These are phyloP conservation scores for Zopfia rhizophila DNA, from an alignment of 2,329 filamentous ascomycete species.

Conservation along the genomic window DNA sequence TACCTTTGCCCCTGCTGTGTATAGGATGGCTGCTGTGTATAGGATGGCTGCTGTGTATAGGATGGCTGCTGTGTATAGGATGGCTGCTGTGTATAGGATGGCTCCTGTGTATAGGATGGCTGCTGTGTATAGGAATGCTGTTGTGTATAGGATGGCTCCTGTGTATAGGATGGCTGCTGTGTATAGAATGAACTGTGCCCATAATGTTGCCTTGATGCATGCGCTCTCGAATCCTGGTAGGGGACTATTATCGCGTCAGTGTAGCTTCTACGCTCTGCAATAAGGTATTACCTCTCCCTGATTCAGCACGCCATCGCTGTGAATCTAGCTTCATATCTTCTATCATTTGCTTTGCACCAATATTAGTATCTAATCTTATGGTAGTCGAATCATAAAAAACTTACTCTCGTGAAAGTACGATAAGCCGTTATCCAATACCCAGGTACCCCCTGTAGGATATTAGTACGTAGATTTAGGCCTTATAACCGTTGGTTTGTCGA, in stretches of 20 bases:
- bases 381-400: conserved; percentile 16
- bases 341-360: conserved; percentile 49
- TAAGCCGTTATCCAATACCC: conserved; percentile 58
- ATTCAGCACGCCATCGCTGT: conserved; percentile 42
- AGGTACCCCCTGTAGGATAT: conserved; percentile 38
- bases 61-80: conserved; percentile 14
- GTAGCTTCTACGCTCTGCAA: conserved; percentile 35
- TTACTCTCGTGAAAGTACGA: conserved; percentile 54
- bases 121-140: conserved; percentile 18
- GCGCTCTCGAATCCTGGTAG: conserved; percentile 44
- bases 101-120: conserved; percentile 9
- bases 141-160: conserved; percentile 16
- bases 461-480: conserved; percentile 1
- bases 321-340: conserved; percentile 53
- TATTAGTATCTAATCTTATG: neutral
- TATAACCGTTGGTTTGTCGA: conserved; percentile 30
- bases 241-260: conserved; percentile 47
- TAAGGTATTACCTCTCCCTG: conserved; percentile 52
- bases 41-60: conserved; percentile 16
- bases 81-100: conserved; percentile 14
- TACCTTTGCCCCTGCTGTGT: conserved; percentile 28
- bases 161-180: conserved; percentile 17
- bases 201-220: conserved; percentile 39
- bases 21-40: conserved; percentile 6
- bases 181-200: conserved; percentile 19